Evolutionary conservation across 192 early-diverging fungal species (phyloP).

Genomic region (Coemansia sp.): DNA sequence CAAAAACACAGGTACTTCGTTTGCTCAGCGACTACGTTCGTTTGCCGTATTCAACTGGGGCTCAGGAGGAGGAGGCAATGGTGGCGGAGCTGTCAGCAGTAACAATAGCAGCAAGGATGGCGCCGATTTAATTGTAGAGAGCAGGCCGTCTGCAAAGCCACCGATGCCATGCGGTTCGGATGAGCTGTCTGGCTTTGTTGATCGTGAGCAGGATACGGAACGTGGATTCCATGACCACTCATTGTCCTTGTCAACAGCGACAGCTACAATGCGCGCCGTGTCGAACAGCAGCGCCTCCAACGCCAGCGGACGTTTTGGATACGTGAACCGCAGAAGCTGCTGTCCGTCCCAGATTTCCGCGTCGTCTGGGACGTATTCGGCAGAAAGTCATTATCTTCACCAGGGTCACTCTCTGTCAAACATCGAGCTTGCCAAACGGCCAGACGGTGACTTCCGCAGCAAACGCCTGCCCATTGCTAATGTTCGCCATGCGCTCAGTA

Average conservation of each 20-base stretch:
- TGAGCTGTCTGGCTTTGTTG: neutral
- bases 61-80: conserved; percentile 15
- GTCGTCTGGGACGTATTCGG: conserved; percentile 7
- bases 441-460: neutral
- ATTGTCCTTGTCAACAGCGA: conserved; percentile 6
- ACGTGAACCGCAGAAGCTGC: conserved; percentile 12
- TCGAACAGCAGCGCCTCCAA: neutral
- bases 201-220: neutral
- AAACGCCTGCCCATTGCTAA: conserved; percentile 1
- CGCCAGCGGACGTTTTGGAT: neutral
- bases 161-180: neutral
- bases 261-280: conserved; percentile 2
- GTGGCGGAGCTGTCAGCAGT: conserved; percentile 1
- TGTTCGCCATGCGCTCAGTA: conserved; percentile 9
- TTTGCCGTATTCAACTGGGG: conserved; percentile 46
- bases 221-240: neutral
- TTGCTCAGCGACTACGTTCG: conserved; percentile 52
- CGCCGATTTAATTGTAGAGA: neutral
- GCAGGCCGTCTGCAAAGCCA: neutral
- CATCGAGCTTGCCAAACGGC: neutral
- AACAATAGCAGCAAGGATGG: conserved; percentile 3
- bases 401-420: neutral
- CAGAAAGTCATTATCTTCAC: neutral
- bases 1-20: conserved; percentile 25
- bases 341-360: conserved; percentile 16